These are phyloP conservation scores for Globisporangium barbulae DNA, from an alignment of 352 stramenopile genomes.

Conservation along the genomic window DNA sequence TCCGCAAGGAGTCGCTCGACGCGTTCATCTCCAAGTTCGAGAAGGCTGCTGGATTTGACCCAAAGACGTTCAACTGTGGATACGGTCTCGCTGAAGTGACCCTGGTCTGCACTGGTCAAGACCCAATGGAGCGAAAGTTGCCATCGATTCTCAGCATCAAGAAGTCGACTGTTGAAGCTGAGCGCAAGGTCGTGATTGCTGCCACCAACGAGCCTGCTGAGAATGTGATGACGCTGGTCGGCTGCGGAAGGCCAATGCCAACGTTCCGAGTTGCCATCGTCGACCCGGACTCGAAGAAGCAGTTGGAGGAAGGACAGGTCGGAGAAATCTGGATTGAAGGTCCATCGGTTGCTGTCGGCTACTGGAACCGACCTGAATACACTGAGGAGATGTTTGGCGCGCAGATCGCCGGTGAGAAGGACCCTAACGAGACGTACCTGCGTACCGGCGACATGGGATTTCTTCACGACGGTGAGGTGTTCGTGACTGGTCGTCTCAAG, in stretches of 20 bases:
- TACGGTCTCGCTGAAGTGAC: constrained; percentile 85
- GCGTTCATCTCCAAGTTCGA: constrained; percentile 71
- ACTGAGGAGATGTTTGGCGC: constrained; percentile 71
- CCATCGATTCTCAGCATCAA: constrained; percentile 64
- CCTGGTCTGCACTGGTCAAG: constrained; percentile 71
- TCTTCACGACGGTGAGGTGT: constrained; percentile 58
- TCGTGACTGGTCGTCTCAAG: constrained; percentile 74
- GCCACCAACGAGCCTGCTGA: constrained; percentile 26
- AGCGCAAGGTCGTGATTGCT: constrained; percentile 42
- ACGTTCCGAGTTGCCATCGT: constrained; percentile 72
- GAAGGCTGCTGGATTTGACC: constrained; percentile 47
- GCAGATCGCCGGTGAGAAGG: constrained; percentile 40
- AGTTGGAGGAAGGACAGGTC: constrained; percentile 47
- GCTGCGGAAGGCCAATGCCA: constrained; percentile 78
- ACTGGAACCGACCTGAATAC: constrained; percentile 70
- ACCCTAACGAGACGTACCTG: constrained; percentile 35
- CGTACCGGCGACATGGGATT: constrained; percentile 81
- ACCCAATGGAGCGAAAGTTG: constrained; percentile 40
- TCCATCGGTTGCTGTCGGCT: constrained; percentile 63
- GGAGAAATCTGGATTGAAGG: constrained; percentile 94
- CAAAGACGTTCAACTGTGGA: constrained; percentile 75
- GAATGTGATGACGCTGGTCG: constrained; percentile 59
- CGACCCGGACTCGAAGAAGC: constrained; percentile 51
- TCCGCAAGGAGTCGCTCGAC: constrained; percentile 72
- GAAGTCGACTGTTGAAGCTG: constrained; percentile 57